Base-by-base conservation (phyloP, 2,329 filamentous ascomycete species). In the Neofusicoccum cordaticola region DNA sequence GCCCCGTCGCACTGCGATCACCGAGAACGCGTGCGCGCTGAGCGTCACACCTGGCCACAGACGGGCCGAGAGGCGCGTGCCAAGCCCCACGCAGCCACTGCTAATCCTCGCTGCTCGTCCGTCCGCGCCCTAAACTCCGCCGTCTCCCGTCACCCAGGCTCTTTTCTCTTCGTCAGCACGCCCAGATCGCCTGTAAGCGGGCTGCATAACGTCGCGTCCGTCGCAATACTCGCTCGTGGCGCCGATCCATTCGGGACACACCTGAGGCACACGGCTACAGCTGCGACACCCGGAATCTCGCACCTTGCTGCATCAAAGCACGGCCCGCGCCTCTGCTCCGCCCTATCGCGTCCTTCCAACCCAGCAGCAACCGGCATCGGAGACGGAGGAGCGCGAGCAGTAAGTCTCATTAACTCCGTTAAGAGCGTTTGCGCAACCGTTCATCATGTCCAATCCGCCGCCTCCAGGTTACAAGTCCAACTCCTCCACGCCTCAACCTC, bases 401-500 rank as follows among this genome's bases (percentile, higher is more conserved):
- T 64, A 64, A 64, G 62, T 64, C 62, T 64, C 62, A 48, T 64
- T 64, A 58, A 57, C 62, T 57, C 62, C 42, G 62, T 45, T 53
- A 45, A 53, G 41, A 51, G 47, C 56, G 58, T 66, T 58, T 41
- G 62, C 53, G 39, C 62, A 65, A 17, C 47, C 47, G 62, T 82
- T 83, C 82, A 83, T 82, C 81, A 94, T 94, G 91, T 89, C 90
- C 80, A 92, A 92, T 85, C 89, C 90, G 80, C 89, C 89, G 76
- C 90, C 90, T 90, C 90, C 91, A 92, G 90, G 90, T 68, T 64
- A 63, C 66, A 68, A 65, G 45, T 70, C 66, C 13, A 48, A 61
- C 31, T 42, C 72, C 71, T 67, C 73, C 62, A 71, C 75, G 67
- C 67, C 76, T 71, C 77, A 73, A 71, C 76, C 79, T 45, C 80